Evolutionary conservation across 2,329 filamentous ascomycete genomes (phyloP), one percentile per base, ranked within the genome.

Genomic region (Nemania sp.): DNA sequence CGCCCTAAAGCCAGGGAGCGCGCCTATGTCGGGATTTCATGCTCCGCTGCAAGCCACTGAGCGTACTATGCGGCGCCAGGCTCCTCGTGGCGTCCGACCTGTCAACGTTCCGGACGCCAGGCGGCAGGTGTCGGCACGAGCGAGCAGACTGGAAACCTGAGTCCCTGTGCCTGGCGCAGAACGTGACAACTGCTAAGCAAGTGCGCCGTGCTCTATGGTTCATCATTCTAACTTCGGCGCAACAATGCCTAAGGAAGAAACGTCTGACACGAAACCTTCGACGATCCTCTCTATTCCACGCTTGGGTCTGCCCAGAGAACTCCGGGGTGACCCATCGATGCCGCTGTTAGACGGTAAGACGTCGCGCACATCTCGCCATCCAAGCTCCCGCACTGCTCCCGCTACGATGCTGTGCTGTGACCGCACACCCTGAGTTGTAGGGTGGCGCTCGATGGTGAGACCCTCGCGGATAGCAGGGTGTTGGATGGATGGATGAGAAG

Each of bases 381-480:
- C 1, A 84, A 88, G 34, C 81, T 97, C 1, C 92, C 91, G 0
- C 81, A 82, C 54, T 96, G 92, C 65, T 91, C 91, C 0, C 68
- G 81, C 49, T 87, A 91, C 74, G 80, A 81, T 54, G 76, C 72
- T 0, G 77, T 95, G 10, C 83, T 93, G 17, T 83, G 92, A 1
- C 92, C 50, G 5, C 91, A 88, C 3, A 91, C 97, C 0, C 90
- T 96, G 1, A 96, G 91, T 91, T 96, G 96, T 67, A 87, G 88
- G 35, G 92, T 96, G 76, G 48, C 69, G 2, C 79, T 96, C 1
- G 90, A 92, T 0, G 62, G 67, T 7, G 71, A 80, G 3, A 88
- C 90, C 63, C 69, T 96, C 1, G 64, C 74, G 0, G 80, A 78
- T 1, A 82, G 93, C 1, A 81, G 91, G 42, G 71, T 75, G 0